Percentiles rank a stretch among this genome's conserved stretches.
These are phyloP conservation scores for Neurospora sp. DNA, from an alignment of 2,329 filamentous ascomycete species.

Conservation along the genomic window DNA sequence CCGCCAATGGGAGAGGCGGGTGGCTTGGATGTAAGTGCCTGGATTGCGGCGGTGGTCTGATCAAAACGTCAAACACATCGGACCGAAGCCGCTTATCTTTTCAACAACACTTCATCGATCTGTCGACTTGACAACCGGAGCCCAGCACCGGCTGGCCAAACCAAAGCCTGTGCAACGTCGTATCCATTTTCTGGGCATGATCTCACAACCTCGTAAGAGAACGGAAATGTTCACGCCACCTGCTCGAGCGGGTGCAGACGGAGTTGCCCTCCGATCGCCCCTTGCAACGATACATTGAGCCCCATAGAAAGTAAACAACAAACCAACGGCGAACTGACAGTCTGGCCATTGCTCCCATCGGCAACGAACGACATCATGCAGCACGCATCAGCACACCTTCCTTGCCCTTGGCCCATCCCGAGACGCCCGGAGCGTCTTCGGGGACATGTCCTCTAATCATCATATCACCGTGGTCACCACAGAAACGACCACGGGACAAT, in stretches of 20 bases:
- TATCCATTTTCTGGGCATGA: background rate
- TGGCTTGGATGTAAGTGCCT: background rate
- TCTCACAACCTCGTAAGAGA: background rate
- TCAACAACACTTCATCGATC: background rate
- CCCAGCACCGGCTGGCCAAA: background rate
- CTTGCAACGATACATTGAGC: background rate
- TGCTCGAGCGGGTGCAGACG: background rate
- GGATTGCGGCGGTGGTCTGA: background rate
- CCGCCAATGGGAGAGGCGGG: background rate
- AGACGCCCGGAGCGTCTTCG: background rate
- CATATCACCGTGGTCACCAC: background rate
- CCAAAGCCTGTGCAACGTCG: background rate
- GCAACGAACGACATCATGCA: background rate
- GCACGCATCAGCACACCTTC: background rate
- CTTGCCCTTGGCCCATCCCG: background rate
- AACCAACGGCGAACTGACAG: background rate
- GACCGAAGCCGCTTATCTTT: background rate
- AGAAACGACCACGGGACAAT: background rate
- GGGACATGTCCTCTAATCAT: background rate
- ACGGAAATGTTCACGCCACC: background rate
- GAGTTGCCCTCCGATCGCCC: background rate
- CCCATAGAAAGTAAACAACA: background rate
- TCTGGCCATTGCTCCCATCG: background rate
- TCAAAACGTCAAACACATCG: background rate
- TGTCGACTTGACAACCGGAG: background rate